A percentile compares a stretch with the other conserved stretches of the same genome.
Conservation (phyloP, 805 yeast species). For the Candida odintsovae region DNA sequence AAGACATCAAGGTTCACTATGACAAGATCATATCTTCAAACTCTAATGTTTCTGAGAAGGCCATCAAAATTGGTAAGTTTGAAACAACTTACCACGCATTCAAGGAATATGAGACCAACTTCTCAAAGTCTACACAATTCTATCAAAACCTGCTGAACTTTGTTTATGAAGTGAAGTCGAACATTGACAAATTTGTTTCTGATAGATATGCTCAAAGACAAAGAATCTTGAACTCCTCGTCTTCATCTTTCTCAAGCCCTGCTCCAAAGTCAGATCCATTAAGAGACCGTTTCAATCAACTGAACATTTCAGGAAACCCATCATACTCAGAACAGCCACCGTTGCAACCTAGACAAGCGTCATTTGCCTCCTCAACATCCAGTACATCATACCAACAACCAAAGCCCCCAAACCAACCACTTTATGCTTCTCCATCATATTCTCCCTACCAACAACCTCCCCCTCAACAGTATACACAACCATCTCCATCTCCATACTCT, state of each 20-base stretch:
- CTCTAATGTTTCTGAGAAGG: constrained; percentile 35
- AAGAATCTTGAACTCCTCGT: constrained; percentile 10
- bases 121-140: constrained; percentile 55
- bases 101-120: constrained; percentile 52
- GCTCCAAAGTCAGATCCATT: constrained; percentile 5
- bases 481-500: constrained; percentile 8
- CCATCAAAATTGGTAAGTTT: constrained; percentile 35
- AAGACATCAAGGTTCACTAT: constrained; percentile 39
- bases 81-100: constrained; percentile 51
- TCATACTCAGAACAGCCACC: constrained; percentile 7
- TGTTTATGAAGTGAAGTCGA: constrained; percentile 17
- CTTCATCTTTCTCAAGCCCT: constrained; percentile 5
- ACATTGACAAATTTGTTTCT: constrained; percentile 19
- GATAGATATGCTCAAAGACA: constrained; percentile 22
- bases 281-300: constrained; percentile 16
- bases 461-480: constrained; percentile 4
- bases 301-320: constrained; percentile 15
- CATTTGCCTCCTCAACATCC: constrained; percentile 8
- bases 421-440: constrained; percentile 1
- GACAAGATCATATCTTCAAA: constrained; percentile 41
- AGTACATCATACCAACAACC: constrained; percentile 2
- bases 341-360: constrained; percentile 7
- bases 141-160: constrained; percentile 42
- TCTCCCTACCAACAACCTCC: constrained; percentile 13
- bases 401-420: constrained; percentile 3